Percentiles rank a stretch among this genome's conserved stretches.
Evolutionary conservation across 1,284 basidiomycete species (phyloP).

Genomic region (Stereum hirsutum): DNA sequence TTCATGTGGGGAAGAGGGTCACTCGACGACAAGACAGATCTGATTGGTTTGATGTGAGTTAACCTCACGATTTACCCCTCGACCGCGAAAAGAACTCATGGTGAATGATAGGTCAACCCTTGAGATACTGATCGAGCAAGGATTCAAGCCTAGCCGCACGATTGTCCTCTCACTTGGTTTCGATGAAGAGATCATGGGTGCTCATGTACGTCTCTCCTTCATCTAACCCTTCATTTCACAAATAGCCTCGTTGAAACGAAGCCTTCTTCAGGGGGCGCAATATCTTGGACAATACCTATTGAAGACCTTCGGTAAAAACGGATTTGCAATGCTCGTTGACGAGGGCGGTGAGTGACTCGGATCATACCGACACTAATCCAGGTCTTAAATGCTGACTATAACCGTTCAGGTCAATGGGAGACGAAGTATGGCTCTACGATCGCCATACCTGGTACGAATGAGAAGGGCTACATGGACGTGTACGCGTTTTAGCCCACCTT

Average conservation of each 20-base stretch:
- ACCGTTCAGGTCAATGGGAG: constrained; percentile 22
- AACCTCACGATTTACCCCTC: background rate
- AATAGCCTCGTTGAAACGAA: background rate
- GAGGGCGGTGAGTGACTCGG: constrained; percentile 29
- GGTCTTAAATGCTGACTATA: background rate
- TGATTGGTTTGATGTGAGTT: constrained; percentile 46
- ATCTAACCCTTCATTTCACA: constrained; percentile 1
- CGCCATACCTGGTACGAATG: constrained; percentile 43
- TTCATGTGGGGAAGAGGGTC: constrained; percentile 58
- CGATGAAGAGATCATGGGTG: constrained; percentile 58
- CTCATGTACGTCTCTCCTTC: constrained; percentile 16
- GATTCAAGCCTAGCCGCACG: constrained; percentile 41
- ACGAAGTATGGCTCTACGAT: constrained; percentile 29
- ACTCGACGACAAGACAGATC: constrained; percentile 52
- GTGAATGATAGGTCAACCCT: constrained; percentile 31
- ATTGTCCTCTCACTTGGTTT: constrained; percentile 61
- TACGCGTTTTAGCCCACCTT: too few relatives aligned
- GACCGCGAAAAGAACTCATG: background rate
- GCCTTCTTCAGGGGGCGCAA: constrained; percentile 53
- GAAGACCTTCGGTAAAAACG: constrained; percentile 39
- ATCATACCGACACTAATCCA: background rate
- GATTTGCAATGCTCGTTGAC: constrained; percentile 47
- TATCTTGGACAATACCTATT: constrained; percentile 36
- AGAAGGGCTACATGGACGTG: constrained; percentile 50
- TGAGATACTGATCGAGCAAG: constrained; percentile 42